Base-by-base conservation (phyloP, 495 filamentous ascomycete species). In the Podospora bellae-mahoneyi region DNA sequence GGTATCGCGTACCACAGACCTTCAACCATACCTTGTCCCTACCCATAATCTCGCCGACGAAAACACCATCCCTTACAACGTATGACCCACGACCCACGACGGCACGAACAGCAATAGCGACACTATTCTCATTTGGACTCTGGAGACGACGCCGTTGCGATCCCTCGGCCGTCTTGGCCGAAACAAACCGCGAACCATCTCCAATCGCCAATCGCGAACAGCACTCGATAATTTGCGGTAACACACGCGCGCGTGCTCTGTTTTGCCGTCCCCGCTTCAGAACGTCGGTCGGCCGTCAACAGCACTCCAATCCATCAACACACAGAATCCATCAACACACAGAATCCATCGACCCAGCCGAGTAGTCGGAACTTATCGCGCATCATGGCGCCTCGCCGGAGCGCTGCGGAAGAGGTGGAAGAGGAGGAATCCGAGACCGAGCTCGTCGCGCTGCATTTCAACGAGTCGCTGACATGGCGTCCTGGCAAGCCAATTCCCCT, bases 391-490 rank as follows among this genome's bases (percentile, higher is more conserved):
- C 77, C 76, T 64, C 77, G 77, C 65, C 70, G 76, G 54, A 75
- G 72, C 63, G 73, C 77, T 26, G 63, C 72, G 59, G 70, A 59
- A 9, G 76, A 77, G 69, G 66, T 64, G 18, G 75, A 78, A 66
- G 74, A 74, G 65, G 68, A 75, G 64, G 77, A 76, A 55, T 64
- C 62, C 9, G 75, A 76, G 18, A 68, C 58, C 7, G 70, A 73
- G 26, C 73, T 75, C 26, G 76, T 77, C 30, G 68, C 64, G 15
- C 84, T 94, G 26, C 76, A 86, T 70, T 97, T 98, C 85, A 88
- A 94, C 72, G 90, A 97, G 73, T 85, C 92, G 19, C 80, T 99
- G 54, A 90, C 93, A 79, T 97, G 96, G 92, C 91, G 91, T 73
- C 91, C 93, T 60, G 96, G 94, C 64, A 95, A 92, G 75, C 85